Conservation (phyloP, 768 basidiomycete species). For the Serendipita indica region DNA sequence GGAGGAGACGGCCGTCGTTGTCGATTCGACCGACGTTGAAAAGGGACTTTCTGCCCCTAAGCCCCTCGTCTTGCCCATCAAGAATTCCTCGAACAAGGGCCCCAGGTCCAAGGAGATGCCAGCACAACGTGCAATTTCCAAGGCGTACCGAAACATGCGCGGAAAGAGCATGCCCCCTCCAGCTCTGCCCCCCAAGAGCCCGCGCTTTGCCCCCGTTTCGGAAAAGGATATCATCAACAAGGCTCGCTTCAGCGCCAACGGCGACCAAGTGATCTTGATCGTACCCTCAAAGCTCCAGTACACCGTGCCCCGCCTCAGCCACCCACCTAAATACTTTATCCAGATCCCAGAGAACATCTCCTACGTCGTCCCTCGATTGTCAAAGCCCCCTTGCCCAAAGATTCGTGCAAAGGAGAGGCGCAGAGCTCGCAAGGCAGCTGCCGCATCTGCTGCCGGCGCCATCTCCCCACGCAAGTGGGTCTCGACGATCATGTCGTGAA, state of each 20-base stretch:
- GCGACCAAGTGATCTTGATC: slow-evolving; percentile 1
- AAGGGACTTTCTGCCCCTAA: neutral
- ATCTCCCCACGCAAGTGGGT: too few relatives aligned
- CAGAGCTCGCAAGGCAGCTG: neutral
- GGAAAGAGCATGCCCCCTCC: neutral
- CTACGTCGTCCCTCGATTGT: neutral
- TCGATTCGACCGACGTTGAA: neutral
- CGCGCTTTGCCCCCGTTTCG: neutral
- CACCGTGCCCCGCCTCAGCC: neutral
- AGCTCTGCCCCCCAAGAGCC: slow-evolving; percentile 1
- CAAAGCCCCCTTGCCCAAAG: slow-evolving; percentile 1
- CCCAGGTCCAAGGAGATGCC: neutral
- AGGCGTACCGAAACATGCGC: slow-evolving; percentile 1
- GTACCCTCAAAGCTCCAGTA: slow-evolving; percentile 1
- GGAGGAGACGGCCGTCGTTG: neutral
- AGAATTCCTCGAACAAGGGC: neutral
- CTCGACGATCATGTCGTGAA: too few relatives aligned
- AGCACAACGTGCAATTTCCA: neutral
- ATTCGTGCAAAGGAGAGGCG: neutral
- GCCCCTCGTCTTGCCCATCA: neutral
- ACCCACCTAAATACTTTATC: slow-evolving; percentile 3
- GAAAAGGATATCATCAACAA: neutral
- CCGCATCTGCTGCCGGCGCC: neutral
- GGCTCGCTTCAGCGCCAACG: neutral
- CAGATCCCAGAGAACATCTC: slow-evolving; percentile 7